Evolutionary conservation across 2,329 filamentous ascomycete genomes (phyloP).

Genomic region (Trichoderma sp.): DNA sequence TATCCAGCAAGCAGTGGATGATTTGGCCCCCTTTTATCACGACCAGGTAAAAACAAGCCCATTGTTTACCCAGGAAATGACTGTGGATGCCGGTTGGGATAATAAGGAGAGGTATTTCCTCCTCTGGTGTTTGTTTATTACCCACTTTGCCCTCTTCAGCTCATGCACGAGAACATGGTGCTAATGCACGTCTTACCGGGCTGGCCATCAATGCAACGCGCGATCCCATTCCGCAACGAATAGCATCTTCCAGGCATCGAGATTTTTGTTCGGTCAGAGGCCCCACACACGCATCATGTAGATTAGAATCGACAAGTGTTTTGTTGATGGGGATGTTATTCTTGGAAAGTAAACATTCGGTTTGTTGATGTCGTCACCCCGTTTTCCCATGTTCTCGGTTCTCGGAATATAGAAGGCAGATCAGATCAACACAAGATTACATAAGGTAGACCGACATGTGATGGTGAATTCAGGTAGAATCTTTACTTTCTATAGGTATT

Average conservation of each 20-base stretch:
- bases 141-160: slow-evolving; percentile 3
- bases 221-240: not conserved
- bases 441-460: too few relatives aligned
- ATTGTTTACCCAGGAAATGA: slow-evolving; percentile 15
- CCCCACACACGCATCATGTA: slow-evolving; percentile 18
- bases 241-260: not conserved
- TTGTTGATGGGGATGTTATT: not conserved
- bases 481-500: too few relatives aligned
- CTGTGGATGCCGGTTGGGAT: slow-evolving; percentile 12
- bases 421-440: not conserved
- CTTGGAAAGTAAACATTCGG: not conserved
- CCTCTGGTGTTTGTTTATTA: slow-evolving; percentile 21
- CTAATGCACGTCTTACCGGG: slow-evolving; percentile 25
- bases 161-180: not conserved
- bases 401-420: too few relatives aligned
- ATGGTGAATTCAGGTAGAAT: too few relatives aligned
- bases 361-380: slow-evolving; percentile 7
- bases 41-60: not conserved
- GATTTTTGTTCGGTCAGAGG: not conserved
- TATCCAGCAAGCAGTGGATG: too few relatives aligned
- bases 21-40: too few relatives aligned
- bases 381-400: not conserved
- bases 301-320: not conserved
- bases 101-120: not conserved
- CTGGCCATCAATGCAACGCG: slow-evolving; percentile 15